Evolutionary conservation across 441 rosid genomes (phyloP).

Genomic region (Arabidopsis hybrid): DNA sequence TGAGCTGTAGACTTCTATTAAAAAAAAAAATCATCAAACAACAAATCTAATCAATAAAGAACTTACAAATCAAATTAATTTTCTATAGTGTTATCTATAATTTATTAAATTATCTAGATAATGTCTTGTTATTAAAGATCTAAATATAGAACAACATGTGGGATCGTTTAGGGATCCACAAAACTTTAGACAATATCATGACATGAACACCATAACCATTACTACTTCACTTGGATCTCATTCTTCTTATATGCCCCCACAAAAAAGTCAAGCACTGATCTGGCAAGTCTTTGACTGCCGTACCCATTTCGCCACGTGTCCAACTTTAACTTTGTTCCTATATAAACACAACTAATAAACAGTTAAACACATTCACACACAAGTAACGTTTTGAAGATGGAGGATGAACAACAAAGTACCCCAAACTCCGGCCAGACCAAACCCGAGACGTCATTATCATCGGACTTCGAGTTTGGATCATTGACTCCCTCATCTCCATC

Average conservation of each 20-base stretch:
- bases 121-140: constrained; percentile 23
- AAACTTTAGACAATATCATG: constrained; percentile 39
- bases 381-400: constrained; percentile 26
- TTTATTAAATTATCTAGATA: not conserved
- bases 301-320: constrained; percentile 37
- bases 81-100: not conserved
- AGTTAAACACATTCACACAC: constrained; percentile 27
- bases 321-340: constrained; percentile 24
- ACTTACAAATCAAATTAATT: not conserved
- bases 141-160: constrained; percentile 33
- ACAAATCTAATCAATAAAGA: not conserved
- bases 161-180: constrained; percentile 37
- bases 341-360: constrained; percentile 30
- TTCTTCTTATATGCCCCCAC: constrained; percentile 25
- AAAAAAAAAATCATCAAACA: not conserved
- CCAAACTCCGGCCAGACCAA: constrained; percentile 11
- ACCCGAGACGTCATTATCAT: constrained; percentile 24
- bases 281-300: constrained; percentile 40
- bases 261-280: constrained; percentile 36
- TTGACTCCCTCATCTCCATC: constrained; percentile 65
- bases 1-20: constrained; percentile 10
- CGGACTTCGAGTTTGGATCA: constrained; percentile 77
- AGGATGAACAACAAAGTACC: not conserved
- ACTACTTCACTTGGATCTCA: constrained; percentile 41
- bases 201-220: constrained; percentile 42